Evolutionary conservation across 805 yeast species (phyloP).

Genomic region (Saccharomycopsis lassenensis): DNA sequence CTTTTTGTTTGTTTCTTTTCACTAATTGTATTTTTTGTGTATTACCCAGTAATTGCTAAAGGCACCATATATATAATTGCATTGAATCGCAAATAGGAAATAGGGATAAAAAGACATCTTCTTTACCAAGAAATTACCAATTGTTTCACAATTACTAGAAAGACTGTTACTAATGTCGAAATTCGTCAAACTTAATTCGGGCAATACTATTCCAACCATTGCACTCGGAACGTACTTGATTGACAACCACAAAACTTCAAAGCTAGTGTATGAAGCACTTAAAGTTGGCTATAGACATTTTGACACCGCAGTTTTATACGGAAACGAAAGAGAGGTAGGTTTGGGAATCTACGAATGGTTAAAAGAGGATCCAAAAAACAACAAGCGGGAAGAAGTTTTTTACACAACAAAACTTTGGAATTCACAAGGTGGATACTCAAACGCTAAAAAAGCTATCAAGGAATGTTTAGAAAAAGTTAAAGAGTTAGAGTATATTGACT

Average conservation of each 20-base stretch:
- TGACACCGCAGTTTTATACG: slow-evolving; percentile 61
- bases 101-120: too few relatives aligned
- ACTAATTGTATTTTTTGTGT: too few relatives aligned
- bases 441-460: slow-evolving; percentile 49
- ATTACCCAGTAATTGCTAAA: too few relatives aligned
- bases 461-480: slow-evolving; percentile 42
- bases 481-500: slow-evolving; percentile 56
- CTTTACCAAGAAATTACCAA: too few relatives aligned
- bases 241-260: slow-evolving; percentile 28
- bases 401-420: slow-evolving; percentile 74
- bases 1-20: too few relatives aligned
- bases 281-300: slow-evolving; percentile 61
- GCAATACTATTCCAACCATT: slow-evolving; percentile 42
- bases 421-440: slow-evolving; percentile 45
- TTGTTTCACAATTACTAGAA: too few relatives aligned
- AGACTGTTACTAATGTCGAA: too few relatives aligned
- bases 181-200: slow-evolving; percentile 46
- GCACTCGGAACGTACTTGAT: slow-evolving; percentile 46
- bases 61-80: too few relatives aligned
- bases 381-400: slow-evolving; percentile 40
- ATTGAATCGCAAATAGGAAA: too few relatives aligned
- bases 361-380: slow-evolving; percentile 32
- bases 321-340: slow-evolving; percentile 54
- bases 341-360: slow-evolving; percentile 47
- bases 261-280: slow-evolving; percentile 46